Evolutionary conservation across 768 basidiomycete species (phyloP), one percentile per base, ranked within the genome.

Genomic region (Phallus indusiatus): DNA sequence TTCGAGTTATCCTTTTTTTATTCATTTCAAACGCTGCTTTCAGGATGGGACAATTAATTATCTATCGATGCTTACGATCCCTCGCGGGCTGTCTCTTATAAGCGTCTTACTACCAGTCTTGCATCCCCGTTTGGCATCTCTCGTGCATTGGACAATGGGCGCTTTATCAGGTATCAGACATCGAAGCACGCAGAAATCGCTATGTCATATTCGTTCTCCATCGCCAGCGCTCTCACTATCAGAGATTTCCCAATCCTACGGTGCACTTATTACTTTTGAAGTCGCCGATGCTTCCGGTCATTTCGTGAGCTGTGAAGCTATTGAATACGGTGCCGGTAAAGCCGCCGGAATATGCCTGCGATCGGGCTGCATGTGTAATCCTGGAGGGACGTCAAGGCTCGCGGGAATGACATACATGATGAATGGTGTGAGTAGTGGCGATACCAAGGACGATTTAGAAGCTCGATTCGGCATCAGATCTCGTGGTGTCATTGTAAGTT

Each of bases 41-140:
- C 63, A 92, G 88, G 90, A 92, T 63, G 90, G 90, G 16, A 91
- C 90, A 22, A 82, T 91, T 67, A 91, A 92, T 71, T 92, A 88
- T 66, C 72, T 90, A 49, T 83, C 78, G 22, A 70, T 92, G 36
- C 83, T 86, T 14, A 85, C 88, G n/a, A 78, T 92, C 61, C 86
- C 86, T 42, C 81, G 86, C 56, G 90, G 90, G 36, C 76, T 92
- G 22, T 81, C 81, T 59, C 86, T 90, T 67, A 79, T 92, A 20
- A 81, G 86, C 8, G 83, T 83, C 36, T 90, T 90, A 71, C 75
- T 89, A 53, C 88, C 88, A 1, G 85, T 90, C 69, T 80, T 92
- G 36, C 87, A 88, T 7, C 73, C 87, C 17, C 83, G 90, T 24
- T 78, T 91, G 54, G 83, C 85, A 10, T 82, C 79, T 59, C 80